A percentile compares a stretch with the other conserved stretches of the same genome.
Conservation (phyloP, 2,329 filamentous ascomycete genomes). For the Cladosporium phlei region DNA sequence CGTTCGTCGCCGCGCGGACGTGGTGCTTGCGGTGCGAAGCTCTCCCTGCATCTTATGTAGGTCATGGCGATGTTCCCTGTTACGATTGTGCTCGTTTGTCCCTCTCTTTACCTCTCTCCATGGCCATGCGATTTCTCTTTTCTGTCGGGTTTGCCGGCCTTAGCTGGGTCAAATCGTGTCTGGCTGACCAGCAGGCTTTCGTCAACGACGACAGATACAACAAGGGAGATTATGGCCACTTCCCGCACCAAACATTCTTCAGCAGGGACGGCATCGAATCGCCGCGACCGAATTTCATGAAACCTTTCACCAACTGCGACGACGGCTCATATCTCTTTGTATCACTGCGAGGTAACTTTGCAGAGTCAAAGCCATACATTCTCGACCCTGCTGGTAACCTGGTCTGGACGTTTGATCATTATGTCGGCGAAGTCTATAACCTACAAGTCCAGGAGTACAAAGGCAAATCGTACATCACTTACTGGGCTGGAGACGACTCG, state of each 20-base stretch:
- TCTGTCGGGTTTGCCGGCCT: neutral
- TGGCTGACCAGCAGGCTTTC: conserved; percentile 19
- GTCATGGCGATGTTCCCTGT: conserved; percentile 4
- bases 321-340: conserved; percentile 29
- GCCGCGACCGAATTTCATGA: conserved; percentile 31
- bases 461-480: conserved; percentile 35
- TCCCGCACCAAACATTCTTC: conserved; percentile 33
- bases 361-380: conserved; percentile 20
- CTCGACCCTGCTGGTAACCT: conserved; percentile 18
- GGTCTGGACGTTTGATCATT: conserved; percentile 21
- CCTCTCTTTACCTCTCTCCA: neutral
- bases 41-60: no score
- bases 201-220: conserved; percentile 29
- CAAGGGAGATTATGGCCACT: conserved; percentile 31
- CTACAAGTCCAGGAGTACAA: conserved; percentile 33
- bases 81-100: conserved; percentile 1
- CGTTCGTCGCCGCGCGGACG: conserved; percentile 1
- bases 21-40: conserved; percentile 4
- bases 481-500: conserved; percentile 36
- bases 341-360: conserved; percentile 23
- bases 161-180: conserved; percentile 1
- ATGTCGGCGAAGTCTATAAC: conserved; percentile 31
- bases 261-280: conserved; percentile 30
- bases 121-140: neutral
- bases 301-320: conserved; percentile 28